A percentile compares a stretch with the other conserved stretches of the same genome.
These are phyloP conservation scores for Corynespora cassiicola DNA, from an alignment of 2,329 filamentous ascomycete genomes.

Conservation along the genomic window DNA sequence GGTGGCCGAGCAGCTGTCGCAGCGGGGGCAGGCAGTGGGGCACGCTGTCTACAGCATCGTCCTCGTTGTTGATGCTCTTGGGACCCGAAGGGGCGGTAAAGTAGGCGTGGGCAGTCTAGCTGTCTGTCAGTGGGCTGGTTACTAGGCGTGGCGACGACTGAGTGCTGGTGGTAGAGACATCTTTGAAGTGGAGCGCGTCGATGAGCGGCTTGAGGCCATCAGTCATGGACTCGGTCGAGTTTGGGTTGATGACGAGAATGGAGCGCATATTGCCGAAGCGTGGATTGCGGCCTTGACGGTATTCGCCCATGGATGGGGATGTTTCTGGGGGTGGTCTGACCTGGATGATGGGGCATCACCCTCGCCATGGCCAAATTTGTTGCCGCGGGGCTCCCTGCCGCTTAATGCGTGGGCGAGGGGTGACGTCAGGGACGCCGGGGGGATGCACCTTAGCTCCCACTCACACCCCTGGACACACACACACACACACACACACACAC, in stretches of 20 bases:
- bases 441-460: too few species aligned
- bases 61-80: constrained; percentile 77
- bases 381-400: too few species aligned
- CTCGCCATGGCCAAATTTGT: too few species aligned
- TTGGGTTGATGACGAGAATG: constrained; percentile 80
- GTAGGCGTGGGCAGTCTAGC: constrained; percentile 58
- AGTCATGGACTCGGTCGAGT: constrained; percentile 78
- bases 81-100: constrained; percentile 74
- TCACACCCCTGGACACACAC: too few species aligned
- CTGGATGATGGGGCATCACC: constrained; percentile 2
- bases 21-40: constrained; percentile 66
- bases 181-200: constrained; percentile 50
- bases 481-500: too few species aligned
- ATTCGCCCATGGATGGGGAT: constrained; percentile 30
- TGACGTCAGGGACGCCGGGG: too few species aligned
- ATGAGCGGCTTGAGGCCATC: constrained; percentile 64
- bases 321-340: constrained; percentile 1
- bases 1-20: constrained; percentile 50
- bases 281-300: constrained; percentile 19
- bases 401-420: too few species aligned
- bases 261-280: constrained; percentile 45
- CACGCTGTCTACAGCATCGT: constrained; percentile 70
- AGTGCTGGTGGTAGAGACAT: constrained; percentile 46
- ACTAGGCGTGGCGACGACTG: constrained; percentile 30
- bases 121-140: constrained; percentile 55